Evolutionary conservation across 2,329 filamentous ascomycete species (phyloP).

Genomic region (Fusarium stilboides): DNA sequence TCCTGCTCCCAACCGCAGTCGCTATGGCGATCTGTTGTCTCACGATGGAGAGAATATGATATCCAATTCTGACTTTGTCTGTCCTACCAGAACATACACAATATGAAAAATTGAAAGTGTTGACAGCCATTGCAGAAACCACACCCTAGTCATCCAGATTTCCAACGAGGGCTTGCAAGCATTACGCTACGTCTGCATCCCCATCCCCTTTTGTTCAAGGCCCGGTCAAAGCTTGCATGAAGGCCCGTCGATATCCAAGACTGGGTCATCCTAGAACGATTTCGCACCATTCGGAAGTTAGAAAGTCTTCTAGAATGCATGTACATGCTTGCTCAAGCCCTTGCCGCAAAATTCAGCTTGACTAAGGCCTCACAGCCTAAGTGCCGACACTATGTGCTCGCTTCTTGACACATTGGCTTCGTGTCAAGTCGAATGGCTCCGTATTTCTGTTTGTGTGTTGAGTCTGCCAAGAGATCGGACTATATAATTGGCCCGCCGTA

Average conservation of each 20-base stretch:
- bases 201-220: constrained; percentile 26
- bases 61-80: not conserved
- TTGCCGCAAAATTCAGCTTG: constrained; percentile 39
- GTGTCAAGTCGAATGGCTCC: constrained; percentile 8
- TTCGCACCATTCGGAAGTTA: constrained; percentile 23
- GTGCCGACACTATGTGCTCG: constrained; percentile 23
- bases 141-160: constrained; percentile 12
- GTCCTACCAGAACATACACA: not conserved
- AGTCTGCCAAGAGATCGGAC: constrained; percentile 1
- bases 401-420: constrained; percentile 2
- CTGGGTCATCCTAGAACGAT: constrained; percentile 29
- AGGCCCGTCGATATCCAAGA: constrained; percentile 25
- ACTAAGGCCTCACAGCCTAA: constrained; percentile 25
- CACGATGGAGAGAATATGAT: constrained; percentile 4
- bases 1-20: constrained; percentile 4
- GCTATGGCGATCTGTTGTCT: constrained; percentile 28
- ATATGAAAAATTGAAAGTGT: not conserved
- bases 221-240: constrained; percentile 36
- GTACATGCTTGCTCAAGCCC: constrained; percentile 10
- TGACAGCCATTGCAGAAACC: constrained; percentile 6
- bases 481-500: constrained; percentile 18
- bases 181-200: constrained; percentile 40
- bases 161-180: constrained; percentile 30
- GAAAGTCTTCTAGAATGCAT: constrained; percentile 39
- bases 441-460: not conserved